phyloP scores from a whole-genome alignment of 768 basidiomycete genomes.

The Pleurotus sapidus region DNA sequence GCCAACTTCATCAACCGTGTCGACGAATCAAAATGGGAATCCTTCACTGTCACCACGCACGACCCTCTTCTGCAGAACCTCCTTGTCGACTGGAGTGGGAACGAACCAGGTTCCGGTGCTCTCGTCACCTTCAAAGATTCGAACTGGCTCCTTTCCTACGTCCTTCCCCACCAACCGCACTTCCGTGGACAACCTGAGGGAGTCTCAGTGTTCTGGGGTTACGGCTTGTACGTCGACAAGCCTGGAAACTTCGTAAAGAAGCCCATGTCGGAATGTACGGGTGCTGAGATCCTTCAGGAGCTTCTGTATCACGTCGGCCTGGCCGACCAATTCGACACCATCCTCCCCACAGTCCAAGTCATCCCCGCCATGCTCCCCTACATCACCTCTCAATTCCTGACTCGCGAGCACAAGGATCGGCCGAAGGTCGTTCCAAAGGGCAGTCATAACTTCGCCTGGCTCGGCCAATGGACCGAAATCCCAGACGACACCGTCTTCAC shows the following conservation, averaged over 20 bases:
- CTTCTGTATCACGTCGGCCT: conserved; percentile 1
- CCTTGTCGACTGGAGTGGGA: conserved; percentile 1
- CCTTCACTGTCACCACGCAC: background rate
- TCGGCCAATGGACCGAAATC: conserved; percentile 4
- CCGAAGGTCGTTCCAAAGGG: background rate
- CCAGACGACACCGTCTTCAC: conserved; percentile 6
- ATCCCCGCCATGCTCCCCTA: conserved; percentile 6
- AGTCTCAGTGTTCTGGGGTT: conserved; percentile 1
- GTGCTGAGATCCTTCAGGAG: conserved; percentile 4
- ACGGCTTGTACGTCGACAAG: background rate
- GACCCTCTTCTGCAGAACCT: conserved; percentile 1
- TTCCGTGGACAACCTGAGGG: conserved; percentile 1
- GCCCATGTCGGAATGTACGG: background rate
- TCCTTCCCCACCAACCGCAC: conserved; percentile 4
- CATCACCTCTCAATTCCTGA: conserved; percentile 4
- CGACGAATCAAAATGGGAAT: conserved; percentile 4
- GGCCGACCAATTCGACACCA: background rate
- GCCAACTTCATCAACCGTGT: background rate
- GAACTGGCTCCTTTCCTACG: conserved; percentile 5
- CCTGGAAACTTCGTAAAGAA: conserved; percentile 1
- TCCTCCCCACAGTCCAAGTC: conserved; percentile 3
- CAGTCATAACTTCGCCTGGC: conserved; percentile 4
- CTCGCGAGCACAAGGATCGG: background rate
- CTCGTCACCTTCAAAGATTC: conserved; percentile 6
- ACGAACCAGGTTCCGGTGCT: background rate